Conservation (phyloP, 2,329 filamentous ascomycete genomes). For the Phialemonium atrogriseum region DNA sequence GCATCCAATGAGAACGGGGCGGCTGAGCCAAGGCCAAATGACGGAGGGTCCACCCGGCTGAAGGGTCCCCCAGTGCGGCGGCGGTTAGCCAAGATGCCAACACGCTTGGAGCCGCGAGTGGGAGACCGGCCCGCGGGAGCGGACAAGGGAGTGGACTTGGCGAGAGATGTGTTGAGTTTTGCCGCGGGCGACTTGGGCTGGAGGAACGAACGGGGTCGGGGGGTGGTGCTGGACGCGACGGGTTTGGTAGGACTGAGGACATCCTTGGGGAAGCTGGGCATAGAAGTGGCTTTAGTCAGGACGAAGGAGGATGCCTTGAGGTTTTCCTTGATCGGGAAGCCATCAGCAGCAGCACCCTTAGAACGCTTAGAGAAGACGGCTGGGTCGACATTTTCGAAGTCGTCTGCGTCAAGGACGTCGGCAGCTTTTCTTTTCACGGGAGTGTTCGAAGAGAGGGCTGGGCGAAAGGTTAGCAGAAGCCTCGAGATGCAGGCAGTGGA, state of each 20-base stretch:
- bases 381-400: constrained; percentile 57
- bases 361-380: constrained; percentile 48
- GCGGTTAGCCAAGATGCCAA: constrained; percentile 59
- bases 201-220: constrained; percentile 36
- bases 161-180: constrained; percentile 33
- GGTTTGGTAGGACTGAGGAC: constrained; percentile 22
- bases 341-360: constrained; percentile 39
- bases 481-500: no score
- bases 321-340: constrained; percentile 32
- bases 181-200: constrained; percentile 44
- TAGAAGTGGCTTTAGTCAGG: constrained; percentile 32
- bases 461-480: constrained; percentile 19
- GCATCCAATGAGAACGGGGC: constrained; percentile 79
- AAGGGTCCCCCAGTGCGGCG: constrained; percentile 54
- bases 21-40: constrained; percentile 40
- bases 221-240: constrained; percentile 14
- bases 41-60: constrained; percentile 63
- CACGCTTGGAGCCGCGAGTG: constrained; percentile 56
- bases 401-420: constrained; percentile 39
- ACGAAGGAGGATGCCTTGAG: constrained; percentile 40
- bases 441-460: constrained; percentile 32
- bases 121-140: constrained; percentile 78
- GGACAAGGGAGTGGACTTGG: constrained; percentile 46
- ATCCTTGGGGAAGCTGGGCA: constrained; percentile 19
- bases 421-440: constrained; percentile 49